phyloP scores from a whole-genome alignment of 148 eudicot species.

The Limonium bicolor region DNA sequence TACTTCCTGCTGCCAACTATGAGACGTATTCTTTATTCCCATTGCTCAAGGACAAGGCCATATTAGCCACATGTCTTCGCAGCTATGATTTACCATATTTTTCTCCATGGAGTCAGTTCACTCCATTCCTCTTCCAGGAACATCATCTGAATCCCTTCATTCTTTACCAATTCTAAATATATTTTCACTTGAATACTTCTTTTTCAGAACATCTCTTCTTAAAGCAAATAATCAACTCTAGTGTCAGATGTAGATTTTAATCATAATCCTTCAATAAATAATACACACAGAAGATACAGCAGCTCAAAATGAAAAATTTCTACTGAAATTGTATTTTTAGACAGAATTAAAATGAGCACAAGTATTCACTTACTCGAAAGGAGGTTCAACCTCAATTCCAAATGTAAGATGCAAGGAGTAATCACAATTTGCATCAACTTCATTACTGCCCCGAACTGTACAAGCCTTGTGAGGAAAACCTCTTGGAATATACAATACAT shows the following conservation, averaged over 20 bases:
- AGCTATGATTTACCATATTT: too few species aligned
- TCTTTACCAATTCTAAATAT: too few species aligned
- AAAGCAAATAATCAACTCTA: not conserved
- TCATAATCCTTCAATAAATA: not conserved
- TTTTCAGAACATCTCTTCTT: too few species aligned
- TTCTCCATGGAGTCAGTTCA: too few species aligned
- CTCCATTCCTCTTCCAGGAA: too few species aligned
- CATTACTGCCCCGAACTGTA: slow-evolving; percentile 23
- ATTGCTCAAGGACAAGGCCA: too few species aligned
- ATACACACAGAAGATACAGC: not conserved
- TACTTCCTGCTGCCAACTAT: too few species aligned
- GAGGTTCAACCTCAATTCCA: slow-evolving; percentile 75
- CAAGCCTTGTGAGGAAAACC: slow-evolving; percentile 78
- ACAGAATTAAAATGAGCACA: not conserved
- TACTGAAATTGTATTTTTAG: not conserved
- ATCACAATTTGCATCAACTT: slow-evolving; percentile 7
- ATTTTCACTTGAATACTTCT: too few species aligned
- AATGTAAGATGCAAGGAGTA: slow-evolving; percentile 76
- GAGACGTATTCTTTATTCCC: too few species aligned
- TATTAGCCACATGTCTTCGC: too few species aligned
- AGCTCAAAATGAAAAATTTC: not conserved
- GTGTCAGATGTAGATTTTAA: too few species aligned
- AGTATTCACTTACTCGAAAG: slow-evolving; percentile 64
- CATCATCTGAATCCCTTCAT: too few species aligned
- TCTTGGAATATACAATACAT: slow-evolving; percentile 79